A percentile compares a stretch with the other conserved stretches of the same genome.
Evolutionary conservation across 2,329 filamentous ascomycete genomes (phyloP).

Genomic region (Magnaporthiopsis rhizophila): DNA sequence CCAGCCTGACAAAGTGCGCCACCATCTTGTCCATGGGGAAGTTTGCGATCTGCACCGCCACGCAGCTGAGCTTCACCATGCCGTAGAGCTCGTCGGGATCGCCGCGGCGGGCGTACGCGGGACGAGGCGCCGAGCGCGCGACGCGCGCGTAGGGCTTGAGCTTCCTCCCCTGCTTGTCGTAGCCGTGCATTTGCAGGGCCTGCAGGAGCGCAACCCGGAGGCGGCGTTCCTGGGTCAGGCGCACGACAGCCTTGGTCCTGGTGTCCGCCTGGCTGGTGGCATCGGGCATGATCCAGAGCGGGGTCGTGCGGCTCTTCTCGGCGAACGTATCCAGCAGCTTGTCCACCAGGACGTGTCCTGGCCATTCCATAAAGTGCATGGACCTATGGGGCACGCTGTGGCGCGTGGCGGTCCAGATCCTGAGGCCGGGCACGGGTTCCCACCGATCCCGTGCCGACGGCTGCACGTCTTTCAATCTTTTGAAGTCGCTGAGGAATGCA

Average conservation of each 20-base stretch:
- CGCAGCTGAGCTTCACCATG: conserved; percentile 11
- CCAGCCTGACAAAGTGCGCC: conserved; percentile 8
- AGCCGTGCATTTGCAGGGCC: conserved; percentile 17
- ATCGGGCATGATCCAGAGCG: background rate
- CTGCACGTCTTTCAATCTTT: background rate
- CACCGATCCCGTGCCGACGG: background rate
- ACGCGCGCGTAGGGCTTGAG: background rate
- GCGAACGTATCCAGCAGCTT: background rate
- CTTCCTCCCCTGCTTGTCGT: conserved; percentile 13
- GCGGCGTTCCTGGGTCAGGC: conserved; percentile 4
- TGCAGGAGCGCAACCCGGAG: conserved; percentile 13
- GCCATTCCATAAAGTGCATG: background rate
- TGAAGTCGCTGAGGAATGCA: background rate
- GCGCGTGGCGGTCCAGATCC: background rate
- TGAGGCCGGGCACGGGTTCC: background rate
- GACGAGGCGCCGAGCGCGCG: background rate
- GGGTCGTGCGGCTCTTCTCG: background rate
- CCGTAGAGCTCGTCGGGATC: conserved; percentile 12
- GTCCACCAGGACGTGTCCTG: background rate
- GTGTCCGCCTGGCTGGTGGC: background rate
- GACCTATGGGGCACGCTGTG: background rate
- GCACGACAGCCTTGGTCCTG: conserved; percentile 1
- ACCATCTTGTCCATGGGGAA: conserved; percentile 8
- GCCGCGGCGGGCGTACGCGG: background rate
- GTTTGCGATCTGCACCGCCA: conserved; percentile 7